Conservation (phyloP, 2,329 filamentous ascomycete species). For the Calonectria leucothoes region DNA sequence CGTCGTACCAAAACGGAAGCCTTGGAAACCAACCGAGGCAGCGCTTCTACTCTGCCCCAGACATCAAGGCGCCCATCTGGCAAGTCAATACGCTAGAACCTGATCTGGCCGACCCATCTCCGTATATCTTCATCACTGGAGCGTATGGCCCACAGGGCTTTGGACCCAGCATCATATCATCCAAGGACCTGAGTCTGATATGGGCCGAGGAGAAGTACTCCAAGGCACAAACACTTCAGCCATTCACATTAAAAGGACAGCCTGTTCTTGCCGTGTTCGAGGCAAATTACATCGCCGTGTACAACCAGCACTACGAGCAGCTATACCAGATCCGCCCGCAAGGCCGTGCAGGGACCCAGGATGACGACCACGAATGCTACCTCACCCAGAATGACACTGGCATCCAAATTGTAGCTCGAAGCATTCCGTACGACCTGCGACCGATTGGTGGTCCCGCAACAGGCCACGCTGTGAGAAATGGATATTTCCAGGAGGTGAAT, state of each 20-base stretch:
- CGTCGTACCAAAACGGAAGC: not conserved
- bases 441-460: not conserved
- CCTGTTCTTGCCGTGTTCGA: not conserved
- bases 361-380: not conserved
- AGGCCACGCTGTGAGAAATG: not conserved
- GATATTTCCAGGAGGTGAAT: not conserved
- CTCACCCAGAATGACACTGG: not conserved
- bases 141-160: not conserved
- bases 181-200: not conserved
- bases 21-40: not conserved
- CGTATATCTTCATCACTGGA: not conserved
- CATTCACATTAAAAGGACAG: not conserved
- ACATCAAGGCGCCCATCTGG: not conserved
- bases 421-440: not conserved
- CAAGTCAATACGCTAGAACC: slow-evolving; percentile 3
- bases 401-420: not conserved
- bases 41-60: not conserved
- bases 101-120: not conserved
- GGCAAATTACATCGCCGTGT: not conserved
- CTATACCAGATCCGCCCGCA: not conserved
- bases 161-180: slow-evolving; percentile 6
- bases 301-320: slow-evolving; percentile 6
- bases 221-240: not conserved
- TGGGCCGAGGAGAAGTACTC: not conserved
- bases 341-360: not conserved